A percentile compares a stretch with the other conserved stretches of the same genome.
These are phyloP conservation scores for Salvia splendens DNA, from an alignment of 257 asterid genomes.

Conservation along the genomic window DNA sequence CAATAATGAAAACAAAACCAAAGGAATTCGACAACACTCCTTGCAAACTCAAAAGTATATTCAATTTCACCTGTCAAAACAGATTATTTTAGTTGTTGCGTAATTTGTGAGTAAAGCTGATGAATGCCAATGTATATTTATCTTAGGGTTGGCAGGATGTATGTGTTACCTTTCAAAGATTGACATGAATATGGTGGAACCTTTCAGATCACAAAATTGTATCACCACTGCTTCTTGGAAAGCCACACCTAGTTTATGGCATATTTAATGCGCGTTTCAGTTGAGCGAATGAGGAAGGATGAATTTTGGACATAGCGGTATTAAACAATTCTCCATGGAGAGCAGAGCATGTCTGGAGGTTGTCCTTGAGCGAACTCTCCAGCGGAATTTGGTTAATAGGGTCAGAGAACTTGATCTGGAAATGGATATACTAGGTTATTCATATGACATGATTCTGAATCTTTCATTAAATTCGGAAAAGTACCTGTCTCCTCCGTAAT, in stretches of 20 bases:
- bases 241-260: conserved; percentile 48
- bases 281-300: conserved; percentile 78
- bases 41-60: conserved; percentile 28
- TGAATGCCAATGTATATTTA: conserved; percentile 1
- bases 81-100: neutral
- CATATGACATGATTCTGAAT: neutral
- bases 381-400: conserved; percentile 76
- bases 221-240: conserved; percentile 28
- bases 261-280: conserved; percentile 82
- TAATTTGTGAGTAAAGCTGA: no score
- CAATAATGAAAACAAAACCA: conserved; percentile 28
- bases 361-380: conserved; percentile 81
- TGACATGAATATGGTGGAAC: conserved; percentile 32
- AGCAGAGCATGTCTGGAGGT: conserved; percentile 85
- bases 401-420: conserved; percentile 82
- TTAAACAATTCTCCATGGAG: conserved; percentile 86
- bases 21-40: conserved; percentile 35
- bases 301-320: conserved; percentile 77
- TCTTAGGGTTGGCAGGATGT: neutral
- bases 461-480: conserved; percentile 19
- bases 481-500: conserved; percentile 93
- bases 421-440: conserved; percentile 26
- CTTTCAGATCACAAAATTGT: conserved; percentile 33
- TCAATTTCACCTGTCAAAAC: conserved; percentile 40
- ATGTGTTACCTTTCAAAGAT: conserved; percentile 29